Evolutionary conservation across 495 filamentous ascomycete species (phyloP).

Genomic region (Penicillium samsonianum): DNA sequence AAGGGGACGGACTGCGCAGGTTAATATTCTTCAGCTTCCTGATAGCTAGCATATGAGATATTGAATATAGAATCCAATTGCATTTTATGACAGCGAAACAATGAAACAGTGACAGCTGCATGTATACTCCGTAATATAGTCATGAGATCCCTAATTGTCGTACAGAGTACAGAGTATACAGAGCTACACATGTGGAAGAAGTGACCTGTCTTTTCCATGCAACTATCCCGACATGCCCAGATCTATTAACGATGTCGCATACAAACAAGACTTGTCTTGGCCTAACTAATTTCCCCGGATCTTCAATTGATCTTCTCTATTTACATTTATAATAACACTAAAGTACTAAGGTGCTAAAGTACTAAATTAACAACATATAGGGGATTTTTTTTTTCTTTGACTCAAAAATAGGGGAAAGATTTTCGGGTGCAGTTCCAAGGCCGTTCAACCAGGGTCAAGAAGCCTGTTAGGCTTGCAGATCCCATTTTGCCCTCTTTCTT

Average conservation of each 20-base stretch:
- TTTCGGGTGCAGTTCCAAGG: background rate
- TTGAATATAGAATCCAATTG: background rate
- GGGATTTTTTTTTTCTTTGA: background rate
- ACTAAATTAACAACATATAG: background rate
- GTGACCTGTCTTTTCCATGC: constrained; percentile 1
- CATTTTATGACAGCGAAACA: background rate
- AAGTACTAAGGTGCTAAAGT: background rate
- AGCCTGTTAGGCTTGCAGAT: constrained; percentile 14
- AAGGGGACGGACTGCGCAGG: background rate
- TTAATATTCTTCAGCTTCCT: background rate
- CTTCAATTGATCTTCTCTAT: constrained; percentile 14
- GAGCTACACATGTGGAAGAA: background rate
- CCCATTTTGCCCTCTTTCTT: constrained; percentile 15
- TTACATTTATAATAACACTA: background rate
- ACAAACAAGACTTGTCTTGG: constrained; percentile 11
- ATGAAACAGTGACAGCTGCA: background rate
- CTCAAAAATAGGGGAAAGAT: constrained; percentile 7
- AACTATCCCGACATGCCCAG: background rate
- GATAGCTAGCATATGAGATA: constrained; percentile 1
- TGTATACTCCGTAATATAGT: background rate
- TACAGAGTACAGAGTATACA: background rate
- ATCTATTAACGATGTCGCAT: background rate
- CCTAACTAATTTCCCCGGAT: constrained; percentile 23
- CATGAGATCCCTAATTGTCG: background rate
- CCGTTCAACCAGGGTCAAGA: constrained; percentile 12